Evolutionary conservation across 306 rosid genomes (phyloP), one percentile per base, ranked within the genome.

Genomic region (Quercus ilex): DNA sequence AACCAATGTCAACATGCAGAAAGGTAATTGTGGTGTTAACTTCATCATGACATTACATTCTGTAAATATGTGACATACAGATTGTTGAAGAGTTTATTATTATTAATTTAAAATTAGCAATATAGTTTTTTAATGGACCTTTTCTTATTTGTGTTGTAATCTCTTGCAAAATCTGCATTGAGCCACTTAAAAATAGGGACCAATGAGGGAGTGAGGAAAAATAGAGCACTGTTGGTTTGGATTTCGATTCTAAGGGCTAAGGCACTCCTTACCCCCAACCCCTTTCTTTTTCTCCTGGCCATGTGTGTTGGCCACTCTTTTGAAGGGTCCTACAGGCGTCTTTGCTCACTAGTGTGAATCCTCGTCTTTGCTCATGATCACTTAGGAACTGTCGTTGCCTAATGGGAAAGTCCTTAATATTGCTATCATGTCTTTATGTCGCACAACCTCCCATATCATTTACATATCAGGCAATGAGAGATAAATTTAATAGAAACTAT

Each of bases 1-100:
- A 93, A 73, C 97, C 98, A 35, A 89, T 93, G 92, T 76, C 86
- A 63, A 93, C 98, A 26, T 93, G 98, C 75, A 87, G 93, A 85
- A 93, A 93, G 97, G 98, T 91, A 88, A 70, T 77, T 52, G 69
- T 31, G 65, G 75, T 74, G 21, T 35, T 53, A 31, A 57, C 60
- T 71, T 71, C 20, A 63, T 58, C 33, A 13, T 26, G 69, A 62
- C 28, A 25, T 28, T 25, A 31, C n/a, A 17, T 20, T 26, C 26
- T 71, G 19, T 51, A 51, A 53, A 3, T 62, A 6, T 71, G 33
- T 62, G 55, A 70, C 67, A 55, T 69, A 31, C 28, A 38, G 20
- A 75, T 43, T 51, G 38, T 35, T 76, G 33, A 69, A 23, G n/a
- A 55, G 73, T 64, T 52, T 20, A 35, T 35, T 35, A 35, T 35